phyloP scores from a whole-genome alignment of 1,284 basidiomycete species.

The Schizophyllum commune region DNA sequence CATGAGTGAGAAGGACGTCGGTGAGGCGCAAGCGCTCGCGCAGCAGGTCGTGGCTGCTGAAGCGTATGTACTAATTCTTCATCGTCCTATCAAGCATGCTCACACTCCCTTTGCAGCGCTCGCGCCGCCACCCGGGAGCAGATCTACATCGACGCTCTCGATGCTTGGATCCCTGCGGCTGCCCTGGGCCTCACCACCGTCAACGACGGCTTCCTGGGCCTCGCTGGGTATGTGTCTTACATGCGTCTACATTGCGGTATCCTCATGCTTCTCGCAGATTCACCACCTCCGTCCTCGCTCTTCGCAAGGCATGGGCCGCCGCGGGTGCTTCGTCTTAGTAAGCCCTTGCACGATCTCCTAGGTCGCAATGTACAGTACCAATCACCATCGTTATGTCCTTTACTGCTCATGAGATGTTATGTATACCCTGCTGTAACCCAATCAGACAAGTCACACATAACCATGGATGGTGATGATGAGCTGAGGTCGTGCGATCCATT shows the following conservation, averaged over 20 bases:
- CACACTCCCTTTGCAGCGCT: conserved; percentile 35
- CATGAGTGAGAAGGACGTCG: conserved; percentile 53
- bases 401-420: too few relatives aligned
- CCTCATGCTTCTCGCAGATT: conserved; percentile 28
- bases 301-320: conserved; percentile 5
- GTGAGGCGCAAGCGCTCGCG: conserved; percentile 40
- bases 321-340: background rate
- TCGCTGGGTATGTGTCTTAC: conserved; percentile 58
- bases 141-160: conserved; percentile 74
- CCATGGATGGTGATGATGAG: background rate
- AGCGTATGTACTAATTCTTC: conserved; percentile 31
- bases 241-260: conserved; percentile 3
- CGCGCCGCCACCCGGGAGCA: conserved; percentile 64
- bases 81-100: conserved; percentile 1
- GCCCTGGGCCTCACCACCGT: conserved; percentile 72
- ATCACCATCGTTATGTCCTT: too few relatives aligned
- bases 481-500: background rate
- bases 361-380: background rate
- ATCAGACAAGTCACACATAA: too few relatives aligned
- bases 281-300: conserved; percentile 51
- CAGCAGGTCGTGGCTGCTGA: conserved; percentile 34
- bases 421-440: too few relatives aligned
- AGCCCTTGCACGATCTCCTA: conserved; percentile 13
- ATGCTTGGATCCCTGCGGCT: conserved; percentile 86
- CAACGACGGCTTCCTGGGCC: conserved; percentile 82